A percentile compares a stretch with the other conserved stretches of the same genome.
Evolutionary conservation across 768 basidiomycete genomes (phyloP).

Genomic region (Brasilioporus rufonigricans): DNA sequence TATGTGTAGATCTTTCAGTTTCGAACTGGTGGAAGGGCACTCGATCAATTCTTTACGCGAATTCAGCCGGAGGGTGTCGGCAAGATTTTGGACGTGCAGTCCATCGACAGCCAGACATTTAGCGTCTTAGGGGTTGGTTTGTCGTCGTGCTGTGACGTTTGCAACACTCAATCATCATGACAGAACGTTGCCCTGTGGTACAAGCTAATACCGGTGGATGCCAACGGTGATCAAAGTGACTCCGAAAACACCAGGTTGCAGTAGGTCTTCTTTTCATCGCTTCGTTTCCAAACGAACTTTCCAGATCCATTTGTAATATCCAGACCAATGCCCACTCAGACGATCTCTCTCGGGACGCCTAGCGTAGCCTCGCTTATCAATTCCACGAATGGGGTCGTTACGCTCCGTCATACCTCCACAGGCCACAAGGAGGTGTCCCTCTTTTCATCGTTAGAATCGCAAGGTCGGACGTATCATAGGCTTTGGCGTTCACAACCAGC

Average conservation of each 20-base stretch:
- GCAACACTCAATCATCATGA: constrained; percentile 2
- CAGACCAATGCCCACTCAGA: constrained; percentile 11
- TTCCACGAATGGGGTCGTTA: constrained; percentile 15
- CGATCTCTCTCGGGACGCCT: constrained; percentile 9
- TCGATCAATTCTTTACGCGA: constrained; percentile 3
- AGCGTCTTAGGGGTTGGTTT: constrained; percentile 27
- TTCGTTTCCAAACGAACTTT: constrained; percentile 3
- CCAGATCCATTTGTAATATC: constrained; percentile 2
- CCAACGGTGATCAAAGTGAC: constrained; percentile 5
- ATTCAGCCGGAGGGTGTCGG: constrained; percentile 21
- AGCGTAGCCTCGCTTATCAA: constrained; percentile 6
- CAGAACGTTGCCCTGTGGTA: constrained; percentile 23
- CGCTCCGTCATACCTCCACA: constrained; percentile 18
- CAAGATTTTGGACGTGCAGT: constrained; percentile 20
- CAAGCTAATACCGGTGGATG: constrained; percentile 12
- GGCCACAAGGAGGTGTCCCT: constrained; percentile 20
- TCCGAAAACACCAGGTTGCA: constrained; percentile 14
- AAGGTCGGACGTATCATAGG: constrained; percentile 5
- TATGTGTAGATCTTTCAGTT: constrained; percentile 21
- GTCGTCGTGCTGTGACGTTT: background rate
- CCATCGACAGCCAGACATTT: constrained; percentile 23
- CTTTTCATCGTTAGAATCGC: constrained; percentile 6
- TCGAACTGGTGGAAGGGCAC: background rate
- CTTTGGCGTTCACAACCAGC: constrained; percentile 22
- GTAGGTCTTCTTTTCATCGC: constrained; percentile 11